Evolutionary conservation across 1,284 basidiomycete genomes (phyloP).

Genomic region (Ganoderma lucidum): DNA sequence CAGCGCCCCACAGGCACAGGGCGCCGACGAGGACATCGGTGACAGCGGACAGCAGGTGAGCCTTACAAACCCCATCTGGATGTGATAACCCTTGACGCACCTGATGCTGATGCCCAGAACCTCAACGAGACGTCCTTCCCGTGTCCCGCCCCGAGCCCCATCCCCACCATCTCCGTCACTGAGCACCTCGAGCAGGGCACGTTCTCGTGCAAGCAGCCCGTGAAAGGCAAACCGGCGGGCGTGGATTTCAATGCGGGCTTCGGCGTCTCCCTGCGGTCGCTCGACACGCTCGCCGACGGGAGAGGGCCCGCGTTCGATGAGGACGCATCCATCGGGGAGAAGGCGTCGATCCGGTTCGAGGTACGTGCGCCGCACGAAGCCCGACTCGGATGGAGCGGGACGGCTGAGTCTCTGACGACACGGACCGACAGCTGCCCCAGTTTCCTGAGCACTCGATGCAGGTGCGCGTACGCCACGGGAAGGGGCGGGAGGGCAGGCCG

Average conservation of each 20-base stretch:
- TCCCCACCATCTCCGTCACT: neutral
- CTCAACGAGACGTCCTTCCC: neutral
- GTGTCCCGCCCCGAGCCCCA: neutral
- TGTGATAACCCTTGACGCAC: neutral
- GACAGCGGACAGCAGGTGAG: neutral
- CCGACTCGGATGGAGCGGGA: too few species aligned
- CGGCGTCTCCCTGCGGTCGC: neutral
- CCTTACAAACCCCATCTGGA: neutral
- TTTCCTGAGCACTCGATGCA: slow-evolving; percentile 1
- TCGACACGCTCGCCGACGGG: neutral
- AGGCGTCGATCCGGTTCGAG: slow-evolving; percentile 13
- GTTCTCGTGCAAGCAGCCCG: neutral
- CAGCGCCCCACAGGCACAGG: neutral
- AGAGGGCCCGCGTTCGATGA: slow-evolving; percentile 2
- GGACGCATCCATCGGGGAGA: slow-evolving; percentile 6
- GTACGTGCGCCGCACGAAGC: neutral
- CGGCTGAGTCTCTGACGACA: neutral
- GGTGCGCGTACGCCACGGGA: slow-evolving; percentile 13
- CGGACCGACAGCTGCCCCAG: neutral
- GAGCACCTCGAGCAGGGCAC: slow-evolving; percentile 11
- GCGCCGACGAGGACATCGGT: neutral
- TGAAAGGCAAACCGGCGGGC: neutral
- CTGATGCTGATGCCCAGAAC: neutral
- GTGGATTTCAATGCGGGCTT: slow-evolving; percentile 6
- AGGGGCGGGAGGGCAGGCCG: neutral